Percentiles rank a stretch among this genome's conserved stretches.
phyloP scores from a whole-genome alignment of 768 basidiomycete species.

The Termitomyces sp. region DNA sequence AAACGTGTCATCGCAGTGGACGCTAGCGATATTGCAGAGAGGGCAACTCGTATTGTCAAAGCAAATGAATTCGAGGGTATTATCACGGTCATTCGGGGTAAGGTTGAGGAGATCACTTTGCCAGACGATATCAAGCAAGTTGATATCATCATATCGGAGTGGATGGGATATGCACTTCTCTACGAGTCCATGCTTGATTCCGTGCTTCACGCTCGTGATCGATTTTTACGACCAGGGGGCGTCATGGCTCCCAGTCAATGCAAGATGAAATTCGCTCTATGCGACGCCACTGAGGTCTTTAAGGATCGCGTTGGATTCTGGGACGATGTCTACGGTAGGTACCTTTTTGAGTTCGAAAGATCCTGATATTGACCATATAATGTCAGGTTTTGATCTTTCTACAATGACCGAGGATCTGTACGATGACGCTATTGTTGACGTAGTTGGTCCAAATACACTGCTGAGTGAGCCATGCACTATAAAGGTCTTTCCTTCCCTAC shows the following conservation, averaged over 20 bases:
- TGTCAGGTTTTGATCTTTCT: constrained; percentile 80
- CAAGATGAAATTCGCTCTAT: constrained; percentile 79
- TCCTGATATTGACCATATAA: background rate
- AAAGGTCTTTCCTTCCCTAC: constrained; percentile 45
- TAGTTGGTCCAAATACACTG: constrained; percentile 62
- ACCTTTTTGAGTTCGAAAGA: background rate
- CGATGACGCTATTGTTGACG: constrained; percentile 81
- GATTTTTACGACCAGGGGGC: constrained; percentile 73
- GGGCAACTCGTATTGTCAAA: constrained; percentile 74
- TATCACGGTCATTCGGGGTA: constrained; percentile 86
- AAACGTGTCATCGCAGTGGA: constrained; percentile 90
- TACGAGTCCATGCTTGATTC: constrained; percentile 99
- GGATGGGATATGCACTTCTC: constrained; percentile 93
- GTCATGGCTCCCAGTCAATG: constrained; percentile 92
- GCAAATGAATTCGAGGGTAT: constrained; percentile 68
- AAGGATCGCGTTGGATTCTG: constrained; percentile 89
- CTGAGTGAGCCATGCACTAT: constrained; percentile 60
- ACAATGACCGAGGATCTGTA: constrained; percentile 75
- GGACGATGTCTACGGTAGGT: constrained; percentile 84
- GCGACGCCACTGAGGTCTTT: constrained; percentile 69
- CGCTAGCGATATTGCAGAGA: constrained; percentile 78
- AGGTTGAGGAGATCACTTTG: constrained; percentile 82
- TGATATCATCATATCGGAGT: constrained; percentile 95
- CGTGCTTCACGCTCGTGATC: constrained; percentile 83
- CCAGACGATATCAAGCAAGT: constrained; percentile 73